phyloP scores from a whole-genome alignment of 2,329 filamentous ascomycete genomes.

The Penicillium sp. region DNA sequence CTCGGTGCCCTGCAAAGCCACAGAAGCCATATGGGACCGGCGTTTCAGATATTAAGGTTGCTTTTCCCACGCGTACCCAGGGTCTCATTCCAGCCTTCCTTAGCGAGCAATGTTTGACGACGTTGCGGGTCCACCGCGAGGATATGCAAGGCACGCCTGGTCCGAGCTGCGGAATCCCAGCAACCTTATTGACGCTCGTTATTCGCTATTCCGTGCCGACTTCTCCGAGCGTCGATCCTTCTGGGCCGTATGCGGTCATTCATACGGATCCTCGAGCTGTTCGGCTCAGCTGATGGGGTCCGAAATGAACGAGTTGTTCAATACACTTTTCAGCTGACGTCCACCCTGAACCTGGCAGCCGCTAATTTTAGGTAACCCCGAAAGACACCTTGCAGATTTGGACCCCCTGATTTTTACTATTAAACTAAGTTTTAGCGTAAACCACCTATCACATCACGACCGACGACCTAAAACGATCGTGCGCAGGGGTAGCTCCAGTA shows the following conservation, averaged over 20 bases:
- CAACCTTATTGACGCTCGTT: slow-evolving; percentile 20
- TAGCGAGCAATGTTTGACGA: slow-evolving; percentile 19
- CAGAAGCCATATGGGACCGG: slow-evolving; percentile 20
- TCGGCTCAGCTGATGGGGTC: not conserved
- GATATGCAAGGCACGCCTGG: slow-evolving; percentile 24
- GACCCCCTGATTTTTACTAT: not conserved
- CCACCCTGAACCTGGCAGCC: not conserved
- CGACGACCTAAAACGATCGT: slow-evolving; percentile 5
- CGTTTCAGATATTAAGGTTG: slow-evolving; percentile 23
- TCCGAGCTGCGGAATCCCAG: slow-evolving; percentile 17
- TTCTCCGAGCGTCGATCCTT: slow-evolving; percentile 13
- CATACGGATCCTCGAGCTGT: not conserved
- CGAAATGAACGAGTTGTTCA: not conserved
- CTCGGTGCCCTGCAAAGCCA: slow-evolving; percentile 11
- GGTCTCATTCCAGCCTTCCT: slow-evolving; percentile 15
- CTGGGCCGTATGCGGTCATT: not conserved
- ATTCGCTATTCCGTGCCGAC: slow-evolving; percentile 3
- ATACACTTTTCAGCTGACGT: not conserved
- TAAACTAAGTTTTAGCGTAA: not conserved
- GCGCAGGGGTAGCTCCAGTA: slow-evolving; percentile 15
- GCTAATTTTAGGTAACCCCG: not conserved
- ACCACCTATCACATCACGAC: slow-evolving; percentile 15
- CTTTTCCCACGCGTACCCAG: slow-evolving; percentile 14
- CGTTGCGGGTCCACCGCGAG: slow-evolving; percentile 10
- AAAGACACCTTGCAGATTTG: not conserved